Evolutionary conservation across 352 stramenopile genomes (phyloP), one percentile per base, ranked within the genome.

Genomic region (Phytophthora pini): DNA sequence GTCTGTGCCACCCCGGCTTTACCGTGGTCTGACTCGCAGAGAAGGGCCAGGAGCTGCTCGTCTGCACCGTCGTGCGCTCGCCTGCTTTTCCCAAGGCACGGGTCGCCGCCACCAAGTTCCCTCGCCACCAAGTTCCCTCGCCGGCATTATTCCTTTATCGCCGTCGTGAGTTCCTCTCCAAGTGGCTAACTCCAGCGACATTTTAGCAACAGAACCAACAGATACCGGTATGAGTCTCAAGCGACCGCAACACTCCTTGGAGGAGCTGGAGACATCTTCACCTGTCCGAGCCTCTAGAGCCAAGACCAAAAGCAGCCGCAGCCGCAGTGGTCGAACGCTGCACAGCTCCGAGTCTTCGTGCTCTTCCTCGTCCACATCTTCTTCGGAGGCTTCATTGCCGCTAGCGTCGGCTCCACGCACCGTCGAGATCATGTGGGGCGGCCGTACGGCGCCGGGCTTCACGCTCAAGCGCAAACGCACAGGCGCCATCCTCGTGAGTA

Each of bases 401-500:
- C 36, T 78, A 9, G 73, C 63, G 5, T 72, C 51, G 5, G 61
- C 70, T 17, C 77, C 75, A 22, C 81, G 80, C 53, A 90, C 84
- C 15, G 76, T 81, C 45, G 84, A 93, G 62, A 77, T 93, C 54
- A 65, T 93, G 41, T 93, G 84, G 84, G 71, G 86, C 58, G 84
- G 82, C 43, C 46, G 51, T 17, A 44, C 68, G 9, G 72, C 81
- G 36, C 75, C 86, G 5, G 77, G 80, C 17, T 93, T 93, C 72
- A 89, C 81, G 57, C 74, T 93, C 44, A 93, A 93, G 70, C 82
- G 82, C 56, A 84, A 88, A 53, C 84, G 84, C 64, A 87, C 68
- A 0, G 84, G 84, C 44, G 77, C 76, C 32, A 92, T 93, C 61
- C 76, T 89, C 50, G 82, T 93, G 39, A 86, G 69, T 55, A 88